A percentile compares a stretch with the other conserved stretches of the same genome.
These are phyloP conservation scores for Apiotrichum gamsii DNA, from an alignment of 1,284 basidiomycete species.

Conservation along the genomic window DNA sequence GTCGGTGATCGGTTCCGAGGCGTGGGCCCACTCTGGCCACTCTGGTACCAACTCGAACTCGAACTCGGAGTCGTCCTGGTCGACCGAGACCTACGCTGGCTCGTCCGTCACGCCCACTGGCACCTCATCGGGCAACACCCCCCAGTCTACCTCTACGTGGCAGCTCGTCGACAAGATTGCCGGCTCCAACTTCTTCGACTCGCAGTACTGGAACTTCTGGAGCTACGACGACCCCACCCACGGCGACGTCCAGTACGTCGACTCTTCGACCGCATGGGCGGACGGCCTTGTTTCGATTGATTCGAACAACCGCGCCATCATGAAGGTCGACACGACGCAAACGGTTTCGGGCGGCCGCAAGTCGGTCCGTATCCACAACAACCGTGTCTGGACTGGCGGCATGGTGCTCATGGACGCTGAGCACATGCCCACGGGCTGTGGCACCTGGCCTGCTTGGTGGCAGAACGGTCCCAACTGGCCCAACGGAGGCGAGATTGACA, in stretches of 20 bases:
- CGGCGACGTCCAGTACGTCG: constrained; percentile 53
- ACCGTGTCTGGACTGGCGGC: constrained; percentile 56
- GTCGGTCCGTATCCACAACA: constrained; percentile 66
- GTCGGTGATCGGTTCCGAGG: no score
- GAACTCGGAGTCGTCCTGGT: no score
- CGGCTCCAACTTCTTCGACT: constrained; percentile 60
- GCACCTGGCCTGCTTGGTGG: constrained; percentile 58
- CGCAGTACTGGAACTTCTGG: constrained; percentile 66
- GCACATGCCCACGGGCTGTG: constrained; percentile 89
- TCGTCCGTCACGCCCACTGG: no score
- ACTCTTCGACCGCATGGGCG: constrained; percentile 31
- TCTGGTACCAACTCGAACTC: no score
- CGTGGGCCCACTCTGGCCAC: no score
- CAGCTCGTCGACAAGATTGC: constrained; percentile 24
- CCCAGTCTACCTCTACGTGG: constrained; percentile 18
- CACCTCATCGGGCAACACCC: no score
- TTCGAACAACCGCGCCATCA: constrained; percentile 64
- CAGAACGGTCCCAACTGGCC: constrained; percentile 52
- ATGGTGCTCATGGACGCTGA: constrained; percentile 71
- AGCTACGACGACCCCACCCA: constrained; percentile 67
- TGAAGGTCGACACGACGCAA: constrained; percentile 76
- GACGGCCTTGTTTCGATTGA: constrained; percentile 54
- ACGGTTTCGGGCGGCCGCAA: constrained; percentile 60
- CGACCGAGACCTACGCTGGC: no score
- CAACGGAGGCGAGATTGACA: constrained; percentile 53